These are phyloP conservation scores for Blumeria graminis DNA, from an alignment of 2,329 filamentous ascomycete genomes.

Conservation along the genomic window DNA sequence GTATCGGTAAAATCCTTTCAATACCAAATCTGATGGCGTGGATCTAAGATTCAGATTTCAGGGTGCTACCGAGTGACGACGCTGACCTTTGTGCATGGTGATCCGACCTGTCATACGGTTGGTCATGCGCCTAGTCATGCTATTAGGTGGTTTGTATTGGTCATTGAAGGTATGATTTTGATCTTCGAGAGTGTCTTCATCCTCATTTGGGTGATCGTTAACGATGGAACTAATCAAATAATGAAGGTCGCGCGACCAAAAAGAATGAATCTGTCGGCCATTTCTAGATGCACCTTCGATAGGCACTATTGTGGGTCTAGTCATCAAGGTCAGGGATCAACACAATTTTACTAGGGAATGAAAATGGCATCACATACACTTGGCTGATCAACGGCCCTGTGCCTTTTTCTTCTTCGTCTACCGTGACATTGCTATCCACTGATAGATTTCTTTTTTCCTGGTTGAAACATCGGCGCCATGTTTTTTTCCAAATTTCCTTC, in stretches of 20 bases:
- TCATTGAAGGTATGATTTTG: too few relatives aligned
- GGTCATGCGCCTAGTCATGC: too few relatives aligned
- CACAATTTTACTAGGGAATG: neutral
- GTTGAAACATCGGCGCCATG: neutral
- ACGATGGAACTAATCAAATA: slow-evolving; percentile 4
- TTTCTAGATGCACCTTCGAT: neutral
- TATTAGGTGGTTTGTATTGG: too few relatives aligned
- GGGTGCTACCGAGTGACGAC: too few relatives aligned
- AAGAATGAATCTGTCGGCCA: neutral
- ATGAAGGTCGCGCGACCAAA: slow-evolving; percentile 5
- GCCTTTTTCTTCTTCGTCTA: neutral
- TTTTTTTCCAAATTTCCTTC: slow-evolving; percentile 12
- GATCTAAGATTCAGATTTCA: too few relatives aligned
- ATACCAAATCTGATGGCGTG: too few relatives aligned
- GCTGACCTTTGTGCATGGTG: too few relatives aligned
- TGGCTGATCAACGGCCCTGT: neutral
- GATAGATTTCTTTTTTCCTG: neutral
- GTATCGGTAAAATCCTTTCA: too few relatives aligned
- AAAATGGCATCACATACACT: neutral
- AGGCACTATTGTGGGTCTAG: neutral
- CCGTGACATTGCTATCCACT: neutral
- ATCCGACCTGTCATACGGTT: too few relatives aligned
- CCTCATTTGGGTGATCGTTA: slow-evolving; percentile 13
- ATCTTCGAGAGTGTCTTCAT: too few relatives aligned
- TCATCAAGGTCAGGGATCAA: neutral